These are phyloP conservation scores for Leccinum barrowsii DNA, from an alignment of 768 basidiomycete genomes.

Conservation along the genomic window DNA sequence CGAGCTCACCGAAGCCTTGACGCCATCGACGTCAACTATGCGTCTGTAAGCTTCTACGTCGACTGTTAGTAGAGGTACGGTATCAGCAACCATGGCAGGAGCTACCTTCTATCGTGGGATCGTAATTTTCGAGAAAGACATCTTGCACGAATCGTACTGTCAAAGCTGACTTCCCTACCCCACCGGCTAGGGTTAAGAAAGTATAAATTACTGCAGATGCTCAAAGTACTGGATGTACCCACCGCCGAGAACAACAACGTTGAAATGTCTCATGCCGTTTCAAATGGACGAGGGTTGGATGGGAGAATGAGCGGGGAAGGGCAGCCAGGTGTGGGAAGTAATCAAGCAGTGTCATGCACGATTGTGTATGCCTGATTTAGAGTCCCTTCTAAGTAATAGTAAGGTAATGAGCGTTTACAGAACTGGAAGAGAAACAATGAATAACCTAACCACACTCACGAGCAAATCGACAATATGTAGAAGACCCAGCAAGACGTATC, in stretches of 20 bases:
- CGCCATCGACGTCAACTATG: slow-evolving; percentile 61
- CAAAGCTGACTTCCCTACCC: slow-evolving; percentile 85
- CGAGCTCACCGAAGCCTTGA: slow-evolving; percentile 51
- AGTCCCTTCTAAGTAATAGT: neutral
- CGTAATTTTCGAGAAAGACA: slow-evolving; percentile 72
- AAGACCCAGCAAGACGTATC: neutral
- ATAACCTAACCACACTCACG: slow-evolving; percentile 4
- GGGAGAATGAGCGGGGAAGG: slow-evolving; percentile 9
- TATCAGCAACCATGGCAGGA: neutral
- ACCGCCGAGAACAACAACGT: slow-evolving; percentile 81
- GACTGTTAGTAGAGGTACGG: slow-evolving; percentile 7
- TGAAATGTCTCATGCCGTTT: slow-evolving; percentile 60
- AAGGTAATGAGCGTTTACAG: slow-evolving; percentile 5
- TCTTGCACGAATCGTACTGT: slow-evolving; percentile 76
- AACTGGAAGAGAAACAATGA: neutral
- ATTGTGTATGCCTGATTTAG: slow-evolving; percentile 3
- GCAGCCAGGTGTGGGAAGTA: slow-evolving; percentile 22
- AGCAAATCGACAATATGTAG: neutral
- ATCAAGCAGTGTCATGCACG: slow-evolving; percentile 12
- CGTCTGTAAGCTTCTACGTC: slow-evolving; percentile 67
- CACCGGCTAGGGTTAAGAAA: slow-evolving; percentile 55
- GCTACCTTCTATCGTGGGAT: slow-evolving; percentile 82
- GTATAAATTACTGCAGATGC: neutral
- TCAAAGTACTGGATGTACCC: slow-evolving; percentile 20
- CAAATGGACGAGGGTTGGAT: neutral